These are phyloP conservation scores for Starmerella asiatica DNA, from an alignment of 805 yeast genomes.

Conservation along the genomic window DNA sequence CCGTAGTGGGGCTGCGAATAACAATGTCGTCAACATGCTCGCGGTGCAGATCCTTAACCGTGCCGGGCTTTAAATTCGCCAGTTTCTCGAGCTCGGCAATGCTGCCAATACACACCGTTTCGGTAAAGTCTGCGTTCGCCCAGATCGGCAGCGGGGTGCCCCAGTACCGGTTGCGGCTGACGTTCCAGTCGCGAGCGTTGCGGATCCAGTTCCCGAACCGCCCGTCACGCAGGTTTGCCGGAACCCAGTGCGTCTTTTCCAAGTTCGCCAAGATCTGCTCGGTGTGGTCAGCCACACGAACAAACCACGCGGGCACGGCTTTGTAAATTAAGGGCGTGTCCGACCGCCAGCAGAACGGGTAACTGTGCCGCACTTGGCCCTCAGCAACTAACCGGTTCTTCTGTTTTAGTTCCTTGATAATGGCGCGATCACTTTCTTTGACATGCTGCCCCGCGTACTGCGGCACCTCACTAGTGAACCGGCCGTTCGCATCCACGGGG, in stretches of 20 bases:
- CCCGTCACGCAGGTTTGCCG: constrained; percentile 76
- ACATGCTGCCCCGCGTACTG: constrained; percentile 76
- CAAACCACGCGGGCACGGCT: constrained; percentile 98
- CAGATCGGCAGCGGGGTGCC: constrained; percentile 98
- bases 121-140: constrained; percentile 89
- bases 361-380: constrained; percentile 83
- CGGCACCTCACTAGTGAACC: constrained; percentile 59
- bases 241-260: constrained; percentile 88
- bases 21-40: constrained; percentile 83
- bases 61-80: constrained; percentile 44
- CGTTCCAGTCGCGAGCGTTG: constrained; percentile 98
- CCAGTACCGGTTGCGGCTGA: constrained; percentile 98
- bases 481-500: constrained; percentile 90
- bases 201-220: constrained; percentile 97
- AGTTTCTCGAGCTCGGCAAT: constrained; percentile 72
- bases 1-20: constrained; percentile 82
- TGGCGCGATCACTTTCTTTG: constrained; percentile 87
- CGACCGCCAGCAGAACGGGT: constrained; percentile 99
- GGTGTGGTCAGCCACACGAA: constrained; percentile 71
- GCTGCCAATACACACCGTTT: constrained; percentile 86
- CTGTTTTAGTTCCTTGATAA: constrained; percentile 71
- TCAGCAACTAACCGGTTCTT: constrained; percentile 61
- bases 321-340: constrained; percentile 94
- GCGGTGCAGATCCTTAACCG: constrained; percentile 84
- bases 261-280: constrained; percentile 84